Conservation (phyloP, 139 green algal species). For the Marvania coccoides region DNA sequence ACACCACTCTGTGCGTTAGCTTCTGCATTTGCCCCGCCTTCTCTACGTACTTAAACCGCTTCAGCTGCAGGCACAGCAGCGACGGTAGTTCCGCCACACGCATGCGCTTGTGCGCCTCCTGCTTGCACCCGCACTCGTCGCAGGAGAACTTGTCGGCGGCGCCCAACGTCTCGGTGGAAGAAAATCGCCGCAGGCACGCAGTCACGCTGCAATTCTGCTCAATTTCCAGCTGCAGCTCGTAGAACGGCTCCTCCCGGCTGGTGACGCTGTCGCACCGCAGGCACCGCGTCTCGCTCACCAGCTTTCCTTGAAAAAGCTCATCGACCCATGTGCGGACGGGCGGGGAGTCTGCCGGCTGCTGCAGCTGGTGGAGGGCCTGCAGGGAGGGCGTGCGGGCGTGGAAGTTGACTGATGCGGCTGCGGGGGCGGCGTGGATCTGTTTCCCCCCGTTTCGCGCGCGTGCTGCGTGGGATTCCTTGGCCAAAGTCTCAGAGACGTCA, state of each 20-base stretch:
- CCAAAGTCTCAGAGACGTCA: constrained; percentile 79
- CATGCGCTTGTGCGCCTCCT: constrained; percentile 85
- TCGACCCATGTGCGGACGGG: constrained; percentile 81
- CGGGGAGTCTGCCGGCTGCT: neutral
- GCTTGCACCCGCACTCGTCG: constrained; percentile 82
- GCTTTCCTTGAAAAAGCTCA: constrained; percentile 85
- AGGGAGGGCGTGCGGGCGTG: constrained; percentile 9
- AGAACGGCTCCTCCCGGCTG: constrained; percentile 79
- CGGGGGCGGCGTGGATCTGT: neutral
- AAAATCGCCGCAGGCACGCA: constrained; percentile 83
- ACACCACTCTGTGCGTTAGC: constrained; percentile 94
- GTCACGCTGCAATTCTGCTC: constrained; percentile 85
- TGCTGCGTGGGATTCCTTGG: constrained; percentile 48
- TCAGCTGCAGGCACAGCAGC: constrained; percentile 91
- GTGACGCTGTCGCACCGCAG: constrained; percentile 78
- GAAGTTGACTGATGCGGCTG: neutral
- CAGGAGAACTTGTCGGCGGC: constrained; percentile 95
- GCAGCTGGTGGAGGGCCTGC: constrained; percentile 19
- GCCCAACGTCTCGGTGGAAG: constrained; percentile 72
- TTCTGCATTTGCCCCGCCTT: constrained; percentile 74
- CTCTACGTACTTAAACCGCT: constrained; percentile 94
- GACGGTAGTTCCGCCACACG: constrained; percentile 46
- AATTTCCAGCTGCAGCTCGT: constrained; percentile 93
- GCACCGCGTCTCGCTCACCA: constrained; percentile 92
- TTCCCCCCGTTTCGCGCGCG: neutral